Evolutionary conservation across 1,284 basidiomycete genomes (phyloP), one percentile per base, ranked within the genome.

Genomic region (Sporisorium sorghi): DNA sequence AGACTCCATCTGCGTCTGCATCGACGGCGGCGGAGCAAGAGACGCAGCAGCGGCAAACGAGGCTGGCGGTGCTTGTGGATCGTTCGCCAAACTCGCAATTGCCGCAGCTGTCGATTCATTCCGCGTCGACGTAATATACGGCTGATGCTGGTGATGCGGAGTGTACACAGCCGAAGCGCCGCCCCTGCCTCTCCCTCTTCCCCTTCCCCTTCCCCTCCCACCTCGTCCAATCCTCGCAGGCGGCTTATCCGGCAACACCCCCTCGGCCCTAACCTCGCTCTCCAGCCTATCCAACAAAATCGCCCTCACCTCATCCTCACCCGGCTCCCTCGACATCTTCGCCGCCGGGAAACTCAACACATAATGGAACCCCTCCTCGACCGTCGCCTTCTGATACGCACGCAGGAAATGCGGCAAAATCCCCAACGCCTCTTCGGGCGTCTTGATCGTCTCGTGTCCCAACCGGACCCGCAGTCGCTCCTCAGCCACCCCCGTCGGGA

Each of bases 381-480:
- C 30, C 3, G 43, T 66, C 33, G 72, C 59, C 48, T 60, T 61
- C 33, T 70, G 63, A 30, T 74, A 74, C 15, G 49, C 51, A 12
- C 63, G 47, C 52, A 70, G 43, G 40, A 75, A 75, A 24, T 60
- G 58, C 32, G 57, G 60, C 24, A 75, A 37, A 17, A 75, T 67
- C 7, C 51, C 53, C 33, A 65, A 17, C 1, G 73, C 73, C 17
- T 75, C 32, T 46, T 75, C 49, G 3, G 68, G 48, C 1, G 32
- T 52, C 32, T 68, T 63, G 40, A 75, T 71, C 42, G 73, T 75
- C 33, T 75, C 68, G 52, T 75, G 73, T 3, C 55, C 73, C n/a
- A 46, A n/a, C 10, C 73, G 50, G 0, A 40, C 43, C 2, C 53
- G 39, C n/a, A 75, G 32, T 2, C 73, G 46, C 42, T 53, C 44